These are phyloP conservation scores for Mortierella claussenii DNA, from an alignment of 192 early-diverging fungal species.

Conservation along the genomic window DNA sequence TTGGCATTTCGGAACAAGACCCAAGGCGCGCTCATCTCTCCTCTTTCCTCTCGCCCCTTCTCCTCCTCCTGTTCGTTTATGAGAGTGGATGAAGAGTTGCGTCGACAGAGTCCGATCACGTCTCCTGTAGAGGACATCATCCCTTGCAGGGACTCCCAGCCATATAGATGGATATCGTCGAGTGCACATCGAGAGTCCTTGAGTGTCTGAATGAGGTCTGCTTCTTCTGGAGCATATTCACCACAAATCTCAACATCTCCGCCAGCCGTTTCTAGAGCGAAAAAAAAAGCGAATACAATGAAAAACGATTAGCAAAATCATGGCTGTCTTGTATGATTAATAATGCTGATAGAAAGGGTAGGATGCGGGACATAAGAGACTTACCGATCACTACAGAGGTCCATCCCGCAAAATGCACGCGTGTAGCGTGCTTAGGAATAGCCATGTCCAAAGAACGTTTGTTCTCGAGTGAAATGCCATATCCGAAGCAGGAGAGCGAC, in stretches of 20 bases:
- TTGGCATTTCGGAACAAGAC: not conserved
- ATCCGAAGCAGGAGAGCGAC: not conserved
- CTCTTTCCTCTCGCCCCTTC: not conserved
- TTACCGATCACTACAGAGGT: slow-evolving; percentile 9
- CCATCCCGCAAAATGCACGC: slow-evolving; percentile 28
- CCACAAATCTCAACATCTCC: slow-evolving; percentile 1
- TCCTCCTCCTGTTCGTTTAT: not conserved
- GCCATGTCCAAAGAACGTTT: not conserved
- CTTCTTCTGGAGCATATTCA: slow-evolving; percentile 13
- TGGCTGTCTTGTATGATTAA: not conserved
- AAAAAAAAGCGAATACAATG: not conserved
- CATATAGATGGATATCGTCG: slow-evolving; percentile 1
- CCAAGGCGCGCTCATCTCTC: no score
- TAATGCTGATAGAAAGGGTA: not conserved
- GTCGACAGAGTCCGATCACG: slow-evolving; percentile 1
- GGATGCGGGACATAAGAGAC: no score
- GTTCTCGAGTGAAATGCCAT: no score
- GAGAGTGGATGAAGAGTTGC: not conserved
- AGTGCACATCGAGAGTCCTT: not conserved
- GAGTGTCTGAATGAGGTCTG: not conserved
- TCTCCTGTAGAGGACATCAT: slow-evolving; percentile 8
- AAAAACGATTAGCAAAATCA: not conserved
- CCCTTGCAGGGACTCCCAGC: slow-evolving; percentile 24
- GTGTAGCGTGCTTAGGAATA: not conserved
- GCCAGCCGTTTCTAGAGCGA: not conserved